Conservation (phyloP, 768 basidiomycete genomes). For the Boletus sensibilis region DNA sequence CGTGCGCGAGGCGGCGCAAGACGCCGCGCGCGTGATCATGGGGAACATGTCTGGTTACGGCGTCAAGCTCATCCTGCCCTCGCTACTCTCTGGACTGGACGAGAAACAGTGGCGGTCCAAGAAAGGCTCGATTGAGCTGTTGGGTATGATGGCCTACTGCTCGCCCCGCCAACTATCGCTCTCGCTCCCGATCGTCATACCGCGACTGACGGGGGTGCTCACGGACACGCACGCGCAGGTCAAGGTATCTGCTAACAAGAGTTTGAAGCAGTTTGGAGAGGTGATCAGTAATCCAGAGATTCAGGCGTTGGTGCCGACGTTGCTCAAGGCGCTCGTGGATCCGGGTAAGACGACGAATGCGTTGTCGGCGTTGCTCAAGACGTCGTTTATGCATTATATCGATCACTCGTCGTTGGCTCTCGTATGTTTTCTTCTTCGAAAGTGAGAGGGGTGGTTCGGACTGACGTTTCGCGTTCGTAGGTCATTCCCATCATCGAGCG, state of each 20-base stretch:
- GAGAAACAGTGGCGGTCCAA: constrained; percentile 99
- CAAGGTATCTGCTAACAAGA: constrained; percentile 86
- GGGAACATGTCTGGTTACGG: constrained; percentile 91
- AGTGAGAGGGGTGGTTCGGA: neutral
- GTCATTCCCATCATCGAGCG: constrained; percentile 94
- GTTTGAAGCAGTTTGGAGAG: constrained; percentile 96
- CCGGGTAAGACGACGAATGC: constrained; percentile 88
- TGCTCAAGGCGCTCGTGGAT: constrained; percentile 94
- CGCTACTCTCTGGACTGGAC: constrained; percentile 84
- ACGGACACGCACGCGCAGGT: constrained; percentile 99
- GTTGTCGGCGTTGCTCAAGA: constrained; percentile 82
- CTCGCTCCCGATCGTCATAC: constrained; percentile 94
- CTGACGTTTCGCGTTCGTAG: constrained; percentile 35
- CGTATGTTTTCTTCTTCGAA: constrained; percentile 37
- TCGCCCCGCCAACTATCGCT: constrained; percentile 92
- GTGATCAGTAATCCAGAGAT: constrained; percentile 98
- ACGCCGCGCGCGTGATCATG: constrained; percentile 94
- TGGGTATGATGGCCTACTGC: constrained; percentile 99
- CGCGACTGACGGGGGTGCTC: constrained; percentile 88
- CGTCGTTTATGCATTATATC: constrained; percentile 97
- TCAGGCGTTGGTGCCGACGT: constrained; percentile 80
- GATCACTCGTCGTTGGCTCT: constrained; percentile 95
- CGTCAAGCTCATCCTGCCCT: constrained; percentile 92
- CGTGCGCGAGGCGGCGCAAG: constrained; percentile 91
- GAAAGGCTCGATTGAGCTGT: constrained; percentile 92